phyloP scores from a whole-genome alignment of 108 stramenopile species.

The Cyclostephanos invisitatus region DNA sequence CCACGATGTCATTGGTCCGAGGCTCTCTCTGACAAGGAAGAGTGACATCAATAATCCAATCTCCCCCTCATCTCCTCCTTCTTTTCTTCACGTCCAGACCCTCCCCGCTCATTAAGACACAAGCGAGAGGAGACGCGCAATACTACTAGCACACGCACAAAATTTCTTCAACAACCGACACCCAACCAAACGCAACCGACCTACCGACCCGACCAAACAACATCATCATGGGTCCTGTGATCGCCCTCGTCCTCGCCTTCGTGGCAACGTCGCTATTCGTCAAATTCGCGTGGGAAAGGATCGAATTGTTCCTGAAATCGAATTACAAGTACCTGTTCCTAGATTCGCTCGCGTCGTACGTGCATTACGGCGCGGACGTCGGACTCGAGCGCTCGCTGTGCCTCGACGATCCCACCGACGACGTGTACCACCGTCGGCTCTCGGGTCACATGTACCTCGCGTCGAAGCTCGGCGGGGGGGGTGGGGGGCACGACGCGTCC shows the following conservation, averaged over 20 bases:
- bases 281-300: conserved; percentile 29
- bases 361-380: conserved; percentile 52
- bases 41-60: no score
- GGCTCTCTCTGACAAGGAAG: no score
- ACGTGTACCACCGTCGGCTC: conserved; percentile 20
- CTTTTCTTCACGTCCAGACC: no score
- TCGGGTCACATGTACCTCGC: conserved; percentile 40
- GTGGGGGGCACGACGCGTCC: no score
- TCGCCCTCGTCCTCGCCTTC: conserved; percentile 30
- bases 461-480: conserved; percentile 27
- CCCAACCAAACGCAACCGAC: no score
- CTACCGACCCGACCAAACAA: conserved; percentile 6
- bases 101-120: no score
- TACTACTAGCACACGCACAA: background rate
- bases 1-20: no score
- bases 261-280: conserved; percentile 25
- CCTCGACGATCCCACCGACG: conserved; percentile 37
- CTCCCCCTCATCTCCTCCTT: no score
- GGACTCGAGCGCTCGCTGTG: conserved; percentile 34
- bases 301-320: conserved; percentile 34
- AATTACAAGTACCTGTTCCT: conserved; percentile 51
- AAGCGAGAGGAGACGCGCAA: no score
- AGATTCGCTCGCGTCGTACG: conserved; percentile 41
- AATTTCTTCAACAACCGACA: background rate
- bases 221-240: conserved; percentile 21